phyloP scores from a whole-genome alignment of 345 rosid species.

The Clarkia xantiana region DNA sequence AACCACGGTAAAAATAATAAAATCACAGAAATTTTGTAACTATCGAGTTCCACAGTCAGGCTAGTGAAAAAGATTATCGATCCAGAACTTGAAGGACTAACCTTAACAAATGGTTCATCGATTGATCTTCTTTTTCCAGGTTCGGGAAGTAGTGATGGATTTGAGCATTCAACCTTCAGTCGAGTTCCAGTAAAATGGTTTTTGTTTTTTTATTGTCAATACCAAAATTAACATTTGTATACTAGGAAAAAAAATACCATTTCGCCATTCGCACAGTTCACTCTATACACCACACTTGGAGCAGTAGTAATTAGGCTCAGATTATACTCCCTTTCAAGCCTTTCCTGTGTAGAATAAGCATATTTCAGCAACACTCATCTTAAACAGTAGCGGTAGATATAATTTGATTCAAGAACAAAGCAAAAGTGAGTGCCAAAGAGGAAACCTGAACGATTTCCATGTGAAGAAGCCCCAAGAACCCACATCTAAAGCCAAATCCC shows the following conservation, averaged over 20 bases:
- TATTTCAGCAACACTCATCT: conserved; percentile 1
- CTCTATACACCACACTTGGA: conserved; percentile 95
- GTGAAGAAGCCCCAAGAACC: conserved; percentile 97
- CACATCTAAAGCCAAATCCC: conserved; percentile 99
- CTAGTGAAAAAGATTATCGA: too few species aligned
- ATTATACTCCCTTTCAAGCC: conserved; percentile 96
- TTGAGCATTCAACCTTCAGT: conserved; percentile 85
- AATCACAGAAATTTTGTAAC: neutral
- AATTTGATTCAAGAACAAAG: neutral
- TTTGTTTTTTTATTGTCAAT: too few species aligned
- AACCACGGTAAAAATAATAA: conserved; percentile 7
- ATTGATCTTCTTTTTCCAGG: conserved; percentile 79
- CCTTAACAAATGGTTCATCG: conserved; percentile 95
- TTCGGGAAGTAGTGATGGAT: conserved; percentile 93
- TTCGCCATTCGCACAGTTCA: conserved; percentile 58
- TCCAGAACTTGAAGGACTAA: conserved; percentile 11
- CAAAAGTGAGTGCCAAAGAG: neutral
- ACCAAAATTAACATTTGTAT: neutral
- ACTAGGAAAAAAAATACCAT: conserved; percentile 36
- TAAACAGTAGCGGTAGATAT: neutral
- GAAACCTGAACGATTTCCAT: conserved; percentile 99
- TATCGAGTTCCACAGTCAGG: neutral
- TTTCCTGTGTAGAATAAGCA: conserved; percentile 49
- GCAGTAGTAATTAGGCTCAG: conserved; percentile 96
- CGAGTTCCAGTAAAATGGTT: neutral